phyloP scores from a whole-genome alignment of 1,139 yeast genomes.

The Sugiyamaella pinicola region DNA sequence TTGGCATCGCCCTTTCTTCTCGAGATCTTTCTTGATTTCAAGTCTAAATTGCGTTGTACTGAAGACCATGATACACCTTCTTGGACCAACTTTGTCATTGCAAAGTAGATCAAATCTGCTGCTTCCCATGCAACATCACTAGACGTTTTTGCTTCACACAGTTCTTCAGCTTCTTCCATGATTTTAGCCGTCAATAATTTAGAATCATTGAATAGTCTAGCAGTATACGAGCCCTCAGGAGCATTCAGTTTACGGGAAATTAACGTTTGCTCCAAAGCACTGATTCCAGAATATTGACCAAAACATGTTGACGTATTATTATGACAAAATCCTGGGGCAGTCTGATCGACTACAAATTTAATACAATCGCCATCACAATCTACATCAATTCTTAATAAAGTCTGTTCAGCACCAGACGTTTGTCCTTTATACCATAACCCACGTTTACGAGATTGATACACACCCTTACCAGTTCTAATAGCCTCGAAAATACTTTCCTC shows the following conservation, averaged over 20 bases:
- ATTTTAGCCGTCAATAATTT: constrained; percentile 79
- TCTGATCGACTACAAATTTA: constrained; percentile 80
- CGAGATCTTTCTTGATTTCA: constrained; percentile 82
- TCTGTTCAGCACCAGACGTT: constrained; percentile 92
- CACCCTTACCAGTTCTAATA: constrained; percentile 79
- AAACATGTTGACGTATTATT: constrained; percentile 79
- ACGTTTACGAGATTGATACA: constrained; percentile 86
- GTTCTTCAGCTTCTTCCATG: constrained; percentile 94
- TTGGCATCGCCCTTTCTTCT: constrained; percentile 97
- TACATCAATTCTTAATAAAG: constrained; percentile 59
- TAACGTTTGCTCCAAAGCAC: constrained; percentile 67
- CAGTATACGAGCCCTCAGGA: constrained; percentile 91
- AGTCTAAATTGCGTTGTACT: constrained; percentile 79
- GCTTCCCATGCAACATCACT: constrained; percentile 95
- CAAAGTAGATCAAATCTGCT: constrained; percentile 91
- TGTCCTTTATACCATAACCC: constrained; percentile 96
- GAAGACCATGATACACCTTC: constrained; percentile 78
- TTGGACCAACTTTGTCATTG: constrained; percentile 81
- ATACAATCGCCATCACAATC: constrained; percentile 95
- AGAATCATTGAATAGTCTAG: constrained; percentile 79
- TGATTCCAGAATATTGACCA: constrained; percentile 57
- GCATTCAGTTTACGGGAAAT: constrained; percentile 54
- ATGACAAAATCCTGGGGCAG: constrained; percentile 92
- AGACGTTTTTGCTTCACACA: constrained; percentile 72
- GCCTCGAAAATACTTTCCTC: constrained; percentile 79